Conservation (phyloP, 2,329 filamentous ascomycete genomes). For the Cordyceps militaris region DNA sequence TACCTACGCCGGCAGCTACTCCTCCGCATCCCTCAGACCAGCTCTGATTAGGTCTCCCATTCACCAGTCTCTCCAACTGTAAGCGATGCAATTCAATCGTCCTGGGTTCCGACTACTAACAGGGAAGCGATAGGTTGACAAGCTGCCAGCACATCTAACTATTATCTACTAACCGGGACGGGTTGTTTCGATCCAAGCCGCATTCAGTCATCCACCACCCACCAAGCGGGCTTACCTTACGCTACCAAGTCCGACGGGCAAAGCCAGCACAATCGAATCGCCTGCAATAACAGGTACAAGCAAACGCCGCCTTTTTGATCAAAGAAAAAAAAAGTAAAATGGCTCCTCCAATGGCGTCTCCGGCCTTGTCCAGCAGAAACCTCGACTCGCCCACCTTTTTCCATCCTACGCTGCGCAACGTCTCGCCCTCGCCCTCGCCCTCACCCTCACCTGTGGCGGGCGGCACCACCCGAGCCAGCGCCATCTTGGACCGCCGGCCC, state of each 20-base stretch:
- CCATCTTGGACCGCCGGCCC: slow-evolving; percentile 17
- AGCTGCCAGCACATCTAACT: background rate
- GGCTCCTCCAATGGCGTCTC: background rate
- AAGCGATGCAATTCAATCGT: background rate
- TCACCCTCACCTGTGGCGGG: background rate
- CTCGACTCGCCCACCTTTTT: background rate
- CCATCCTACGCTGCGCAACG: slow-evolving; percentile 7
- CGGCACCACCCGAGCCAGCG: background rate
- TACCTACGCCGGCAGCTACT: too few relatives aligned
- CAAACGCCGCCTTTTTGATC: background rate
- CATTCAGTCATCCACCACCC: too few relatives aligned
- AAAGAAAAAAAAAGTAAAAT: background rate
- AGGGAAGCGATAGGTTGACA: background rate
- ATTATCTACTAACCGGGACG: background rate
- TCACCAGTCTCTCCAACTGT: background rate
- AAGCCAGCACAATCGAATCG: background rate
- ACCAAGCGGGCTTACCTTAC: background rate
- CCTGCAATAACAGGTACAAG: background rate
- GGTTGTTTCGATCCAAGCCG: slow-evolving; percentile 6
- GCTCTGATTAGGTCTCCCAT: too few relatives aligned
- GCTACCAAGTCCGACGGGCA: background rate
- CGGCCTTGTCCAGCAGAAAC: background rate
- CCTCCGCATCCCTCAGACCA: too few relatives aligned
- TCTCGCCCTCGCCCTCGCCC: too few relatives aligned
- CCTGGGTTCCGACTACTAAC: background rate